Evolutionary conservation across 192 early-diverging fungal species (phyloP).

Genomic region (Dispira simplex): DNA sequence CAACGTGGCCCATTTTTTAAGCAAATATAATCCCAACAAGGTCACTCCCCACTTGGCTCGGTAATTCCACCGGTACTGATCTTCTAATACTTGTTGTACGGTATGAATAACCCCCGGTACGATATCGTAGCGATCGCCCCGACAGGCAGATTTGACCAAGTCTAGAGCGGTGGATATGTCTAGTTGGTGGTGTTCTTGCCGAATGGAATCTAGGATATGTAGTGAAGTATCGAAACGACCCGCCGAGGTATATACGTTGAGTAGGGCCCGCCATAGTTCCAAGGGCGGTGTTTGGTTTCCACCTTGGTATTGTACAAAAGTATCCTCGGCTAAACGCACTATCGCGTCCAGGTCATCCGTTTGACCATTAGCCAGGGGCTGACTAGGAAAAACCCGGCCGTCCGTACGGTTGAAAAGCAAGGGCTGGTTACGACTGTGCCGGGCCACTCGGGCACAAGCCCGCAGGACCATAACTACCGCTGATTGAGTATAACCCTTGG

Average conservation of each 20-base stretch:
- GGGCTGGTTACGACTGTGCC: not conserved
- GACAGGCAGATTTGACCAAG: not conserved
- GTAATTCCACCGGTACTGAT: not conserved
- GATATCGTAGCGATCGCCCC: not conserved
- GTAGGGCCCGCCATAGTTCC: not conserved
- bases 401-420: not conserved
- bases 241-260: not conserved
- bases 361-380: not conserved
- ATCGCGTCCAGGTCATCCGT: not conserved
- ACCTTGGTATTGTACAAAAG: not conserved
- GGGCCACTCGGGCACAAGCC: not conserved
- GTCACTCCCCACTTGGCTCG: not conserved
- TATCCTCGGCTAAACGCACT: not conserved
- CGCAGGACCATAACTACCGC: not conserved
- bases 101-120: not conserved
- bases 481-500: not conserved
- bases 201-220: not conserved
- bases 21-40: not conserved
- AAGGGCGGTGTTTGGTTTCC: not conserved
- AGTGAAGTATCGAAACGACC: not conserved
- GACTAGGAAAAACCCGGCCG: not conserved
- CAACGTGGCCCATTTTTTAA: not conserved
- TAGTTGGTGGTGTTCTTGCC: not conserved
- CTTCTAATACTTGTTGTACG: not conserved
- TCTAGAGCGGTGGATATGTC: not conserved